These are phyloP conservation scores for Pichia exigua DNA, from an alignment of 805 yeast species.

Conservation along the genomic window DNA sequence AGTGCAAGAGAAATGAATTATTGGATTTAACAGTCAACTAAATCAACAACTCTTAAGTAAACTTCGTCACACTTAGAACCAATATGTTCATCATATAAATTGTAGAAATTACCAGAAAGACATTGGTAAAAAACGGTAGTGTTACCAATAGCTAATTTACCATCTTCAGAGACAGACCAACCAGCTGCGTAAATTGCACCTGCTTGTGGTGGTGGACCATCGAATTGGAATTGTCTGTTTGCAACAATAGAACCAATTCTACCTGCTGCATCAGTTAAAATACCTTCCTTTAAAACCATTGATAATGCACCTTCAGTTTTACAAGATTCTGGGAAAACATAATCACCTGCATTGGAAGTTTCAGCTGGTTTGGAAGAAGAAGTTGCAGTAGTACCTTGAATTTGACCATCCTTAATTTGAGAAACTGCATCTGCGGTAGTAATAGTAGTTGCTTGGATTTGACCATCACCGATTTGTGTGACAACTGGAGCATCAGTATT, in stretches of 20 bases:
- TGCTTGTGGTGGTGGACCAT: constrained; percentile 60
- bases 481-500: constrained; percentile 32
- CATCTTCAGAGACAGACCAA: constrained; percentile 40
- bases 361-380: constrained; percentile 23
- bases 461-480: constrained; percentile 32
- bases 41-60: constrained; percentile 37
- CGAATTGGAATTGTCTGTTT: constrained; percentile 59
- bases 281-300: constrained; percentile 34
- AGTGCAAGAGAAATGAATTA: neutral
- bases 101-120: constrained; percentile 49
- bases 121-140: constrained; percentile 45
- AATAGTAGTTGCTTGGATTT: constrained; percentile 31
- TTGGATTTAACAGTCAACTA: constrained; percentile 29
- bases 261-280: constrained; percentile 38
- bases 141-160: constrained; percentile 44
- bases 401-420: constrained; percentile 33
- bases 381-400: constrained; percentile 27
- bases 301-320: constrained; percentile 32
- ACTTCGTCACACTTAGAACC: constrained; percentile 42
- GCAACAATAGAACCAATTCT: constrained; percentile 56
- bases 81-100: constrained; percentile 44
- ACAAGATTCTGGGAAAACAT: constrained; percentile 30
- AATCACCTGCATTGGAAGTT: constrained; percentile 17
- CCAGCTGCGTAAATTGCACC: constrained; percentile 48
- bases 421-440: constrained; percentile 32